A percentile compares a stretch with the other conserved stretches of the same genome.
Evolutionary conservation across 495 filamentous ascomycete species (phyloP).

Genomic region (Xylaria palmicola): DNA sequence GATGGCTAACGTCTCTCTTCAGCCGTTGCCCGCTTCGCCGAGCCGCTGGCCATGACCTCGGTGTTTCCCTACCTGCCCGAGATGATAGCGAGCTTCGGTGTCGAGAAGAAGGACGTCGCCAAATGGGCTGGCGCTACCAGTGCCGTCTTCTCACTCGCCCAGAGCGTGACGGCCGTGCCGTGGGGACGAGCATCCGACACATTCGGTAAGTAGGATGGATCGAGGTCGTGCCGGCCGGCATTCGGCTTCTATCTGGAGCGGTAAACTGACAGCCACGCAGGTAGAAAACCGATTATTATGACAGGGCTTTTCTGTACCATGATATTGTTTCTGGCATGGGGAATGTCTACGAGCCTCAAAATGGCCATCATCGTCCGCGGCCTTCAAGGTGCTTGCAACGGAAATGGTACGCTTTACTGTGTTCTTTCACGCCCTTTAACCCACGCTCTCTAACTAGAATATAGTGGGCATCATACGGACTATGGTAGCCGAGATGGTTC

Average conservation of each 20-base stretch:
- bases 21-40: constrained; percentile 81
- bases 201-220: constrained; percentile 38
- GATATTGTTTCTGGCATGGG: constrained; percentile 69
- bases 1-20: constrained; percentile 23
- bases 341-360: constrained; percentile 68
- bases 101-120: constrained; percentile 69
- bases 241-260: background rate
- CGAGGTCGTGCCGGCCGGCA: background rate
- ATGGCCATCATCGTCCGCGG: constrained; percentile 71
- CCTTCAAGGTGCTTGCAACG: constrained; percentile 64
- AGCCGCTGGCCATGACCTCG: constrained; percentile 79
- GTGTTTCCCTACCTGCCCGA: constrained; percentile 89
- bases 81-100: constrained; percentile 78
- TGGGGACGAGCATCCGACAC: constrained; percentile 79
- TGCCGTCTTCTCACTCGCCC: constrained; percentile 69
- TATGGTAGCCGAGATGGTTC: constrained; percentile 76
- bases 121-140: constrained; percentile 74
- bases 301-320: constrained; percentile 70
- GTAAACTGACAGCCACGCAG: background rate
- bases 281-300: constrained; percentile 74
- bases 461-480: constrained; percentile 66
- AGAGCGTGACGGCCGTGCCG: constrained; percentile 68
- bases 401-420: constrained; percentile 51
- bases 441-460: background rate
- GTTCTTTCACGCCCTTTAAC: background rate